A percentile compares a stretch with the other conserved stretches of the same genome.
phyloP scores from a whole-genome alignment of 2,329 filamentous ascomycete species.

The Zelopaecilomyces penicillatus region DNA sequence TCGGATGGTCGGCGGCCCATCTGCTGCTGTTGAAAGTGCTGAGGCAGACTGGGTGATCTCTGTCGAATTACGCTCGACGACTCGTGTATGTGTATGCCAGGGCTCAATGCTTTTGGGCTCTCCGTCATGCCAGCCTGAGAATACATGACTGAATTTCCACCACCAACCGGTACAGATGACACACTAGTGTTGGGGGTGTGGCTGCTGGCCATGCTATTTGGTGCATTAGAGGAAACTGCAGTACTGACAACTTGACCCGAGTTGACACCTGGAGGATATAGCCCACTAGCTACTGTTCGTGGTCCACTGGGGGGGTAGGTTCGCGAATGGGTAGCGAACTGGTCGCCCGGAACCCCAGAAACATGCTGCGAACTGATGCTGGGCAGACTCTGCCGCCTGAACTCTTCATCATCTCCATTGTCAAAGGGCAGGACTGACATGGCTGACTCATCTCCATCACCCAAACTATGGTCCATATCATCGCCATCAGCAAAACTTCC shows the following conservation, averaged over 20 bases:
- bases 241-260: constrained; percentile 44
- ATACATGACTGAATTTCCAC: constrained; percentile 52
- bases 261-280: constrained; percentile 55
- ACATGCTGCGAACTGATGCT: constrained; percentile 67
- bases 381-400: constrained; percentile 62
- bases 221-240: constrained; percentile 44
- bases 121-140: constrained; percentile 70
- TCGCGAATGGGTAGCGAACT: constrained; percentile 55
- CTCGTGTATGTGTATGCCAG: constrained; percentile 48
- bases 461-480: constrained; percentile 49
- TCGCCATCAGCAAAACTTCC: constrained; percentile 74
- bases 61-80: constrained; percentile 43
- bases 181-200: constrained; percentile 43
- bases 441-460: constrained; percentile 44
- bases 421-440: constrained; percentile 52
- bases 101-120: constrained; percentile 76
- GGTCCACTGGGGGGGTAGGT: constrained; percentile 69
- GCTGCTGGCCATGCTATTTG: constrained; percentile 30
- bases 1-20: constrained; percentile 46
- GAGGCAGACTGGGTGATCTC: constrained; percentile 56
- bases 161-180: constrained; percentile 38
- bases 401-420: constrained; percentile 50
- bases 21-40: constrained; percentile 58
- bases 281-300: constrained; percentile 41
- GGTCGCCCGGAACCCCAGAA: constrained; percentile 36